A percentile compares a stretch with the other conserved stretches of the same genome.
phyloP scores from a whole-genome alignment of 139 green algal genomes.

The Closterium sp. region DNA sequence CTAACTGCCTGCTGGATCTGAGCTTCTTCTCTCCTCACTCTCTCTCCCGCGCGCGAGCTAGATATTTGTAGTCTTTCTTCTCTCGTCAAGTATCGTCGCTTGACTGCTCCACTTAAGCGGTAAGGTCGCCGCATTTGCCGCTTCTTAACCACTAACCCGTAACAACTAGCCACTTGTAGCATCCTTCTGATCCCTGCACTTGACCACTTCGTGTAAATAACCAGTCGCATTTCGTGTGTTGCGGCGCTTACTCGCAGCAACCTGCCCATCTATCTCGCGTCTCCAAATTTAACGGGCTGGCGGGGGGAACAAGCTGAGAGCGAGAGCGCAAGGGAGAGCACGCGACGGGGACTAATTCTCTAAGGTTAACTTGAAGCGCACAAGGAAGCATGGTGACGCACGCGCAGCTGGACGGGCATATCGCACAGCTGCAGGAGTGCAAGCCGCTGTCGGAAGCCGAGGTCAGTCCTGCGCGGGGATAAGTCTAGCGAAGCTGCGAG shows the following conservation, averaged over 20 bases:
- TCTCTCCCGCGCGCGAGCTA: not conserved
- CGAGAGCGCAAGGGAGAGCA: not conserved
- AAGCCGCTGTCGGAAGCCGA: constrained; percentile 80
- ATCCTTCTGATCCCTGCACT: too few relatives aligned
- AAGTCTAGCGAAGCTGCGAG: not conserved
- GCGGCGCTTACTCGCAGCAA: too few relatives aligned
- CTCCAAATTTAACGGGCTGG: not conserved
- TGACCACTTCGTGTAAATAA: too few relatives aligned
- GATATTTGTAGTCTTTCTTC: not conserved
- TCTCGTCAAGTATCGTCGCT: not conserved
- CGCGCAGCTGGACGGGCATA: constrained; percentile 52
- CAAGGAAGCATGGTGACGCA: not conserved
- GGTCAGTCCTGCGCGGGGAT: not conserved
- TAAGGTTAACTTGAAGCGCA: not conserved
- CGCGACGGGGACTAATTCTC: not conserved
- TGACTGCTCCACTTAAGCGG: not conserved
- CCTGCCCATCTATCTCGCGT: not conserved
- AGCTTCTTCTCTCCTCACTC: too few relatives aligned
- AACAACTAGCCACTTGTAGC: too few relatives aligned
- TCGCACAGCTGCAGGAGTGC: constrained; percentile 88
- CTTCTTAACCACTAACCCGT: too few relatives aligned
- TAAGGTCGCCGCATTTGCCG: not conserved
- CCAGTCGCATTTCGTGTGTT: too few relatives aligned
- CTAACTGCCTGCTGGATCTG: not conserved
- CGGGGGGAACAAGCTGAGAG: not conserved